Evolutionary conservation across 2,329 filamentous ascomycete genomes (phyloP).

Genomic region (Pseudocercospora macadamiae): DNA sequence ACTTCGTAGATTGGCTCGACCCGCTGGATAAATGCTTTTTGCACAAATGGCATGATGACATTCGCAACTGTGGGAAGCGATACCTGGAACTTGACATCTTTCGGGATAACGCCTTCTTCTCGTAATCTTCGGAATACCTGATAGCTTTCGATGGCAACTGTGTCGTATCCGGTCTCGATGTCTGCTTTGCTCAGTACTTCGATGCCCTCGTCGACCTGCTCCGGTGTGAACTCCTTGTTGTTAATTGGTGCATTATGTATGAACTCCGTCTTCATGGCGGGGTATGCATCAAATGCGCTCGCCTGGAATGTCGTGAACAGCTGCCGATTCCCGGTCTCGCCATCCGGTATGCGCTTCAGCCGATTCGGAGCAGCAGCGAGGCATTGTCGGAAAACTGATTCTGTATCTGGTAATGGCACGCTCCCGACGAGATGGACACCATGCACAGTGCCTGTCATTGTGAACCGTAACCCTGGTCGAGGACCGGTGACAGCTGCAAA

Average conservation of each 20-base stretch:
- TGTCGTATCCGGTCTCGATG: constrained; percentile 39
- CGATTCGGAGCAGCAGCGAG: constrained; percentile 37
- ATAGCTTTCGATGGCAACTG: constrained; percentile 40
- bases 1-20: constrained; percentile 41
- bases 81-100: constrained; percentile 39
- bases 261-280: constrained; percentile 30
- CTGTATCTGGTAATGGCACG: constrained; percentile 39
- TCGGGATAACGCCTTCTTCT: constrained; percentile 36
- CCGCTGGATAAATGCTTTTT: constrained; percentile 32
- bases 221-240: constrained; percentile 24
- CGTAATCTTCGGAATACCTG: constrained; percentile 36
- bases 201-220: constrained; percentile 30
- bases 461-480: not conserved
- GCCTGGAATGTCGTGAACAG: constrained; percentile 42
- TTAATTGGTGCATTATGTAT: constrained; percentile 28
- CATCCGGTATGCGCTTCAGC: constrained; percentile 46
- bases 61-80: constrained; percentile 37
- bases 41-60: constrained; percentile 33
- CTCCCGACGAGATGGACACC: constrained; percentile 44
- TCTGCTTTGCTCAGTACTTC: constrained; percentile 19
- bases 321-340: constrained; percentile 43
- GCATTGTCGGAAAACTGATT: constrained; percentile 40
- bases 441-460: constrained; percentile 21
- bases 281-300: constrained; percentile 34
- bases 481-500: not conserved